These are phyloP conservation scores for Diplodia scrobiculata DNA, from an alignment of 2,329 filamentous ascomycete species.

Conservation along the genomic window DNA sequence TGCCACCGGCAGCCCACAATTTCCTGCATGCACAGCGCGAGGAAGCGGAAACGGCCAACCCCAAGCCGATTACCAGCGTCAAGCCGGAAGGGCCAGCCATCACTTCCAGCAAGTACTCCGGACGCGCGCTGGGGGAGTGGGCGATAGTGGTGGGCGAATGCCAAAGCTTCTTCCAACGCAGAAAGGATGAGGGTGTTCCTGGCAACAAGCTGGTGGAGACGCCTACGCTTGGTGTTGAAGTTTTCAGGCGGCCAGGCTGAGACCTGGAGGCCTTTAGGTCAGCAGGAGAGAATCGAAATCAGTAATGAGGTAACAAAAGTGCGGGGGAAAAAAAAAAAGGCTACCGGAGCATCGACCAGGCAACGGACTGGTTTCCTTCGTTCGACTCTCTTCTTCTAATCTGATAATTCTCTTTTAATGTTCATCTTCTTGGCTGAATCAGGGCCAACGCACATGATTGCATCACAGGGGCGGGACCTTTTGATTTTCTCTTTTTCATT, in stretches of 20 bases:
- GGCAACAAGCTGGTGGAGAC: conserved; percentile 69
- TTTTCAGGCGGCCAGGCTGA: conserved; percentile 55
- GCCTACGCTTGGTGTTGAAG: conserved; percentile 65
- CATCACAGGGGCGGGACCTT: conserved; percentile 24
- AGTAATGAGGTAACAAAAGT: background rate
- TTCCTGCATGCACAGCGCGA: conserved; percentile 53
- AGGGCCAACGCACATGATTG: conserved; percentile 22
- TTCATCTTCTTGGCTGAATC: background rate
- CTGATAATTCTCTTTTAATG: conserved; percentile 4
- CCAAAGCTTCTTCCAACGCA: conserved; percentile 77
- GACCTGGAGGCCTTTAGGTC: background rate
- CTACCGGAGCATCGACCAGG: too few relatives aligned
- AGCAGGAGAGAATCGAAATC: background rate
- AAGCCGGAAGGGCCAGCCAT: conserved; percentile 45
- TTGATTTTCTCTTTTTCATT: background rate
- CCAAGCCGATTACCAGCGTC: background rate
- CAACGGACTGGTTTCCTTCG: background rate
- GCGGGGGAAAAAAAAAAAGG: background rate
- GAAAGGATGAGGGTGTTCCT: conserved; percentile 71
- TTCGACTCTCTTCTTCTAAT: background rate
- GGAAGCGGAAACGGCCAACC: conserved; percentile 30
- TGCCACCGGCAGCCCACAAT: conserved; percentile 70
- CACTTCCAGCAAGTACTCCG: conserved; percentile 61
- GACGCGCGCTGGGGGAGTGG: conserved; percentile 78
- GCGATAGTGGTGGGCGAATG: conserved; percentile 72